Percentiles rank a stretch among this genome's conserved stretches.
These are phyloP conservation scores for Galeopsis tetrahit DNA, from an alignment of 257 asterid species.

Conservation along the genomic window DNA sequence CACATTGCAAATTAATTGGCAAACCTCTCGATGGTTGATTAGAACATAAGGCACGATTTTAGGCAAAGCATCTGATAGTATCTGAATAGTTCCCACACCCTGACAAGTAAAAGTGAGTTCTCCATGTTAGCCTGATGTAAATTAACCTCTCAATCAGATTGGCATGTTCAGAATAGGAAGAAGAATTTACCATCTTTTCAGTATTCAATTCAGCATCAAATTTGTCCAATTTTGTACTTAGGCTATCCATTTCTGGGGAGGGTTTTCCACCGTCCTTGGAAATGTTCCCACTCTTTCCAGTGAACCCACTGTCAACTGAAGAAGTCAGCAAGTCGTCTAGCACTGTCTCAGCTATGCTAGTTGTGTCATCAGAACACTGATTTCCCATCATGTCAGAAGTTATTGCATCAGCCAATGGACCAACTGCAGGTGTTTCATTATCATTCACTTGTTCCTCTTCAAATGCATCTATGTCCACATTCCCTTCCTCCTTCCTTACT, in stretches of 20 bases:
- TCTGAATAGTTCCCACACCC: conserved; percentile 92
- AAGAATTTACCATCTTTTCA: conserved; percentile 63
- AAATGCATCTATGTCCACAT: conserved; percentile 40
- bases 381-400: conserved; percentile 44
- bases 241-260: conserved; percentile 49
- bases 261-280: conserved; percentile 45
- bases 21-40: conserved; percentile 96
- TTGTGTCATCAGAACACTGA: conserved; percentile 47
- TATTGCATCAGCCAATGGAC: conserved; percentile 45
- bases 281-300: conserved; percentile 41
- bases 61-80: conserved; percentile 92
- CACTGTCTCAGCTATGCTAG: conserved; percentile 46
- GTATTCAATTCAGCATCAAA: conserved; percentile 55
- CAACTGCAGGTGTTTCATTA: conserved; percentile 40
- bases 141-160: conserved; percentile 21
- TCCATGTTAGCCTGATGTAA: conserved; percentile 31
- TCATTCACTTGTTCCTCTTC: conserved; percentile 50
- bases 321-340: conserved; percentile 48
- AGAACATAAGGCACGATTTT: conserved; percentile 88
- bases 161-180: conserved; percentile 31
- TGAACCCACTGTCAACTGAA: conserved; percentile 42
- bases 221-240: conserved; percentile 45
- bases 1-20: conserved; percentile 31
- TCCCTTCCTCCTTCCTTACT: conserved; percentile 43
- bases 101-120: conserved; percentile 41